Evolutionary conservation across 805 yeast genomes (phyloP).

Genomic region (Blastobotrys attinorum): DNA sequence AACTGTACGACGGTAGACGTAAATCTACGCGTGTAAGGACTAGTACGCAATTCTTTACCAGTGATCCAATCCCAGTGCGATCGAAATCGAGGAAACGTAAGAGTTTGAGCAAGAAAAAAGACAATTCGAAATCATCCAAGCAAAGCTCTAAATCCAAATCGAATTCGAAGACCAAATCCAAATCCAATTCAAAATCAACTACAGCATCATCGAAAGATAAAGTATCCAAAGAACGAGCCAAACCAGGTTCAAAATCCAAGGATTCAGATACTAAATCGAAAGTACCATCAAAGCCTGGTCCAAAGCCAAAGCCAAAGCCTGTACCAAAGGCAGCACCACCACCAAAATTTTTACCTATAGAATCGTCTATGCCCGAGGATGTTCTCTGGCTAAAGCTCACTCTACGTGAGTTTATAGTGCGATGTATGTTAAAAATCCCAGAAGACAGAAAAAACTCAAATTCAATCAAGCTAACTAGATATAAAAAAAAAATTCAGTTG

Average conservation of each 20-base stretch:
- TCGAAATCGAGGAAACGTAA: too few relatives aligned
- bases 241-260: too few relatives aligned
- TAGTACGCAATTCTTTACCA: constrained; percentile 11
- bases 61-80: constrained; percentile 10
- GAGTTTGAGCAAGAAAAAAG: too few relatives aligned
- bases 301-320: constrained; percentile 7
- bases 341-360: constrained; percentile 18
- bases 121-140: constrained; percentile 4
- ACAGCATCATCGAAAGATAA: constrained; percentile 2
- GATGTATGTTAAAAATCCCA: constrained; percentile 14
- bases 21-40: constrained; percentile 12
- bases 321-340: constrained; percentile 10
- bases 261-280: constrained; percentile 4
- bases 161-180: constrained; percentile 3
- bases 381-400: constrained; percentile 28
- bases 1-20: too few relatives aligned
- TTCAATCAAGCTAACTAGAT: neutral
- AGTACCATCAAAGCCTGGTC: constrained; percentile 7
- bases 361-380: constrained; percentile 19
- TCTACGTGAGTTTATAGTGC: constrained; percentile 30
- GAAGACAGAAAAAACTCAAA: too few relatives aligned
- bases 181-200: constrained; percentile 1
- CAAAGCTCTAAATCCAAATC: constrained; percentile 1
- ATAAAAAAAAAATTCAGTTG: too few relatives aligned
- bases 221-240: too few relatives aligned